Evolutionary conservation across 1,284 basidiomycete species (phyloP).

Genomic region (Trametes versicolor): DNA sequence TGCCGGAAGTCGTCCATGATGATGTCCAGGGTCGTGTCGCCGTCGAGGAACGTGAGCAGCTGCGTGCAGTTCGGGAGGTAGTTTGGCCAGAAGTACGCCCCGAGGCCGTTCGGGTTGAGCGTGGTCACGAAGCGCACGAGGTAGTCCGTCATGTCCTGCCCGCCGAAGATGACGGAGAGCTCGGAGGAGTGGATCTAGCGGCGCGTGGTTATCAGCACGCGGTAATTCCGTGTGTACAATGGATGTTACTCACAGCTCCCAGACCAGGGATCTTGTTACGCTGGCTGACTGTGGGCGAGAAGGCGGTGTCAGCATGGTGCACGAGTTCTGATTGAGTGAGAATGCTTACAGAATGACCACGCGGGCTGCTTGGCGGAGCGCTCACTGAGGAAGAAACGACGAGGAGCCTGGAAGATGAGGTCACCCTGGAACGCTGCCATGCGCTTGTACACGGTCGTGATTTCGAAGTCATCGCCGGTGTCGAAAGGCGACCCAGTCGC

Average conservation of each 20-base stretch:
- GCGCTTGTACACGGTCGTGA: slow-evolving; percentile 63
- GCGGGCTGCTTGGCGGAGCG: background rate
- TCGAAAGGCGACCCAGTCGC: slow-evolving; percentile 62
- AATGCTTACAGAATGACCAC: slow-evolving; percentile 1
- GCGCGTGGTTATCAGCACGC: background rate
- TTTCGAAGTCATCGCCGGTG: slow-evolving; percentile 54
- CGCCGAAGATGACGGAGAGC: slow-evolving; percentile 18
- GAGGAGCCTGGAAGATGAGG: slow-evolving; percentile 61
- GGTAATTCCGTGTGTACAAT: background rate
- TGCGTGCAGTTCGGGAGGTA: slow-evolving; percentile 6
- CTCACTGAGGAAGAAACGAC: slow-evolving; percentile 53
- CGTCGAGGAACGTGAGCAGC: slow-evolving; percentile 31
- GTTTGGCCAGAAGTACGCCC: slow-evolving; percentile 10
- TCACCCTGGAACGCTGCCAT: slow-evolving; percentile 63
- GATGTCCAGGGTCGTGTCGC: slow-evolving; percentile 7
- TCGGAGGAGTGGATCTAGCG: slow-evolving; percentile 23
- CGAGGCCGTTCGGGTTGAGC: slow-evolving; percentile 46
- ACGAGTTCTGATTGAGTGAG: background rate
- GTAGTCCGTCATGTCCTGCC: slow-evolving; percentile 24
- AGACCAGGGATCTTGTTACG: slow-evolving; percentile 8
- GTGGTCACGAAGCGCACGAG: slow-evolving; percentile 27
- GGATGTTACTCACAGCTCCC: slow-evolving; percentile 11
- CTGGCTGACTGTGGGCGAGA: slow-evolving; percentile 1
- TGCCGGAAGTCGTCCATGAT: slow-evolving; percentile 17
- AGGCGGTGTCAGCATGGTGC: background rate